Base-by-base conservation (phyloP, 345 rosid genomes). In the Abelmoschus esculentus region DNA sequence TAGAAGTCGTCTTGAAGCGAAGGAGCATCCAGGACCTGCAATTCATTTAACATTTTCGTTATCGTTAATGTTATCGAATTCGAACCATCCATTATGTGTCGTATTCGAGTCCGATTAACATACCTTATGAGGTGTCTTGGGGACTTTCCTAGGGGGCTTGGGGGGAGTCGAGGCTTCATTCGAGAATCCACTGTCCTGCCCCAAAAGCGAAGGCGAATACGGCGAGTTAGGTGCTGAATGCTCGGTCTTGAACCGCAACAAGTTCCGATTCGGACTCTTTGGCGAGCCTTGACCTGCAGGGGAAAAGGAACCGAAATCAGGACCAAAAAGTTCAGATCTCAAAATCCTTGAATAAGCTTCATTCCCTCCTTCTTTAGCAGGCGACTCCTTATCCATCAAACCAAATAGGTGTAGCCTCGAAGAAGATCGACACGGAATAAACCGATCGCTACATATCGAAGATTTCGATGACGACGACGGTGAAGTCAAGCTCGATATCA, bases 71-170 rank as follows among this genome's bases (percentile, higher is more conserved):
- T 42, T 42, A 42, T 42, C 12, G 1, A 42, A 10, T 42, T 42
- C 46, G 46, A 49, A 47, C 13, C 14, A 47, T 47, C 52, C 9
- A 6, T 38, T 38, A 7, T 36, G 7, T 0, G 8, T 36, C 8
- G 40, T 7, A 40, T 15, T 31, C 14, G 38, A 28, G 44, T 54
- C 58, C 1, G 10, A 54, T 2, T 19, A 54, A 3, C 28, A 54
- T 42, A 89, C 99, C 98, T 95, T 95, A 58, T 90, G 99, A 44
- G 98, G 97, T 1, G 98, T 91, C 82, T 95, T 95, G 76, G 98
- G 92, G 52, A 91, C 98, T 79, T 95, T 95, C 74, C 99, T 76
- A 0, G 92, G 90, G 0, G 95, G 88, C 65, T 90, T 95, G 1
- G 98, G 93, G 71, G 97, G 89, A 2, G 97, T 88, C 44, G 96